These are phyloP conservation scores for Aspergillus bombycis DNA, from an alignment of 2,329 filamentous ascomycete species.

Conservation along the genomic window DNA sequence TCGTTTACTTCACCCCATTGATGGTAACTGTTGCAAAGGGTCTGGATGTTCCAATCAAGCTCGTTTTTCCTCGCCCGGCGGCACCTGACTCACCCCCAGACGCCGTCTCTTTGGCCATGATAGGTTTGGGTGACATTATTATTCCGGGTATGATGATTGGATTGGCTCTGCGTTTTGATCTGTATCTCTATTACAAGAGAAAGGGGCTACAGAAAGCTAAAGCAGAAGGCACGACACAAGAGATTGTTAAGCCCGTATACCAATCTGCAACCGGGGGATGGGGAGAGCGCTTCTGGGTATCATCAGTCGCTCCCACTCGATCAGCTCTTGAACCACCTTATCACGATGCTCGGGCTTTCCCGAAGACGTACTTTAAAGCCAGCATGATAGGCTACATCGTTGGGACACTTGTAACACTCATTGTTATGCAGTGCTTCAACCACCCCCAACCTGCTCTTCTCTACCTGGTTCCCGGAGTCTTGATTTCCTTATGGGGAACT, in stretches of 20 bases:
- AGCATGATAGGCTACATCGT: constrained; percentile 74
- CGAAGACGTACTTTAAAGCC: constrained; percentile 83
- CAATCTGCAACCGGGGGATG: constrained; percentile 69
- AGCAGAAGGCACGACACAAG: constrained; percentile 23
- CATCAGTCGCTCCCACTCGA: constrained; percentile 29
- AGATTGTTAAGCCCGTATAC: constrained; percentile 40
- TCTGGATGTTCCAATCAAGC: constrained; percentile 89
- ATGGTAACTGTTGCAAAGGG: constrained; percentile 74
- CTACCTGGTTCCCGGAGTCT: constrained; percentile 86
- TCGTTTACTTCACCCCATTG: constrained; percentile 58
- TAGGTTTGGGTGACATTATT: constrained; percentile 92
- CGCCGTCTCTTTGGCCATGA: constrained; percentile 64
- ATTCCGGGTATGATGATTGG: constrained; percentile 89
- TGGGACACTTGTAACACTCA: constrained; percentile 76
- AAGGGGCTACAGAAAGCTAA: constrained; percentile 55
- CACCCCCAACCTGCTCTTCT: constrained; percentile 88
- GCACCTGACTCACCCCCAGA: constrained; percentile 48
- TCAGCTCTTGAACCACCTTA: constrained; percentile 39
- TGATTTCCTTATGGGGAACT: constrained; percentile 74
- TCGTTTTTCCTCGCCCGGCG: constrained; percentile 74
- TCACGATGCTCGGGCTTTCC: constrained; percentile 58
- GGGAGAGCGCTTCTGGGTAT: constrained; percentile 83
- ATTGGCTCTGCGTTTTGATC: constrained; percentile 85
- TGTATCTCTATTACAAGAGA: constrained; percentile 78
- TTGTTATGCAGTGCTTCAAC: constrained; percentile 74